phyloP scores from a whole-genome alignment of 352 stramenopile species.

The Pythium brachiatum region DNA sequence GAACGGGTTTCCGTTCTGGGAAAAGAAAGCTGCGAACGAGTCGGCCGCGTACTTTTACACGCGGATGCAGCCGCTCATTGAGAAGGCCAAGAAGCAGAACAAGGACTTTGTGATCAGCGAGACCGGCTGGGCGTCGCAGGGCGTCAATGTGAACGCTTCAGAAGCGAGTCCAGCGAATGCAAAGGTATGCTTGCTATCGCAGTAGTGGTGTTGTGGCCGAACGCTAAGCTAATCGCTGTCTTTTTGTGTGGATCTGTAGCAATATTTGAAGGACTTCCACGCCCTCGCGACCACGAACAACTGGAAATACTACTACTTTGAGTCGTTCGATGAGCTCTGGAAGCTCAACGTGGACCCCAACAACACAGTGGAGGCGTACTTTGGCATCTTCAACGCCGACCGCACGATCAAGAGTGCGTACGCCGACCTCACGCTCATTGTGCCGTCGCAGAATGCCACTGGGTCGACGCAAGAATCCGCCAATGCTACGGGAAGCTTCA shows the following conservation, averaged over 20 bases:
- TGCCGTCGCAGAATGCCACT: background rate
- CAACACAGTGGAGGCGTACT: conserved; percentile 56
- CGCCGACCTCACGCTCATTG: conserved; percentile 11
- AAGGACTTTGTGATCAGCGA: conserved; percentile 65
- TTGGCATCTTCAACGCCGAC: conserved; percentile 51
- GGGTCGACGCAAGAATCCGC: background rate
- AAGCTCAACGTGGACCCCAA: conserved; percentile 34
- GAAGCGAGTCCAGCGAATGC: conserved; percentile 41
- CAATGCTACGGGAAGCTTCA: background rate
- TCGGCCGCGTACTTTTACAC: conserved; percentile 40
- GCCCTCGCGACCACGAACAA: conserved; percentile 33
- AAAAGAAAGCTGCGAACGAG: conserved; percentile 34
- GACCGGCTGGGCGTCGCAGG: conserved; percentile 60
- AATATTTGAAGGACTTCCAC: conserved; percentile 62
- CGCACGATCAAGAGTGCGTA: conserved; percentile 46
- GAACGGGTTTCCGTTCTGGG: conserved; percentile 75
- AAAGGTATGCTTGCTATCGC: conserved; percentile 19
- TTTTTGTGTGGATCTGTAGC: conserved; percentile 18
- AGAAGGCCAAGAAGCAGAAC: conserved; percentile 23
- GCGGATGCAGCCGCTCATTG: conserved; percentile 41
- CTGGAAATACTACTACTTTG: conserved; percentile 73
- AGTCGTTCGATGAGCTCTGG: conserved; percentile 63
- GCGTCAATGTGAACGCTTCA: conserved; percentile 35
- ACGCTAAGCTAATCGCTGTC: background rate
- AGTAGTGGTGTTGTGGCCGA: background rate